Conservation (phyloP, 2,329 filamentous ascomycete genomes). For the Colletotrichum karsti region DNA sequence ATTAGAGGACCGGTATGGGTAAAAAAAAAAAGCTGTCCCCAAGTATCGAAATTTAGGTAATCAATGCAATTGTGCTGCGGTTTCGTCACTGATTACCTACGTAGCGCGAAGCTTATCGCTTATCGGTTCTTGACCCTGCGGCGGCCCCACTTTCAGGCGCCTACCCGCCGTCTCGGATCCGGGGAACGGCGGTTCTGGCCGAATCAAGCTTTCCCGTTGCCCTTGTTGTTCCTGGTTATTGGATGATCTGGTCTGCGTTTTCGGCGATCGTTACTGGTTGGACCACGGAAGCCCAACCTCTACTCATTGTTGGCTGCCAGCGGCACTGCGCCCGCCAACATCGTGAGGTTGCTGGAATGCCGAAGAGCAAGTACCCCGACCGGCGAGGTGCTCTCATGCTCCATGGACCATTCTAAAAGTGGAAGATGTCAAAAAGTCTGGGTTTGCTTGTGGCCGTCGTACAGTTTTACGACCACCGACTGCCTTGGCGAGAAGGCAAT, state of each 20-base stretch:
- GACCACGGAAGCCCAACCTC: too few species aligned
- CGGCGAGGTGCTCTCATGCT: too few species aligned
- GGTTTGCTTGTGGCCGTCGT: too few species aligned
- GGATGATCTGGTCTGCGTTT: neutral
- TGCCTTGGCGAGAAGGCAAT: too few species aligned
- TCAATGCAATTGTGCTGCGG: neutral
- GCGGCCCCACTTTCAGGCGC: slow-evolving; percentile 1
- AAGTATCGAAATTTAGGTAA: slow-evolving; percentile 16
- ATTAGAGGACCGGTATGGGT: neutral
- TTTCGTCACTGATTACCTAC: slow-evolving; percentile 29
- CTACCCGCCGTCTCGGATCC: slow-evolving; percentile 10
- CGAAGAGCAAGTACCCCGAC: too few species aligned
- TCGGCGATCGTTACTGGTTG: too few species aligned
- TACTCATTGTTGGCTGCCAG: too few species aligned
- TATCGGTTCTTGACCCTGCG: slow-evolving; percentile 9
- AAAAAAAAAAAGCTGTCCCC: slow-evolving; percentile 3
- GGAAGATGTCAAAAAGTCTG: too few species aligned
- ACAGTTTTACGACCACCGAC: too few species aligned
- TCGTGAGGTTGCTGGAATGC: too few species aligned
- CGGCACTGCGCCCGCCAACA: too few species aligned
- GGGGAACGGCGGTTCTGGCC: slow-evolving; percentile 1
- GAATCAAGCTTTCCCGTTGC: slow-evolving; percentile 23
- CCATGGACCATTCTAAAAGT: too few species aligned
- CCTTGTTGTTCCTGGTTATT: neutral
- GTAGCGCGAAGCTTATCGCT: neutral